phyloP scores from a whole-genome alignment of 208 protist genomes.

The Porcisia deanei region DNA sequence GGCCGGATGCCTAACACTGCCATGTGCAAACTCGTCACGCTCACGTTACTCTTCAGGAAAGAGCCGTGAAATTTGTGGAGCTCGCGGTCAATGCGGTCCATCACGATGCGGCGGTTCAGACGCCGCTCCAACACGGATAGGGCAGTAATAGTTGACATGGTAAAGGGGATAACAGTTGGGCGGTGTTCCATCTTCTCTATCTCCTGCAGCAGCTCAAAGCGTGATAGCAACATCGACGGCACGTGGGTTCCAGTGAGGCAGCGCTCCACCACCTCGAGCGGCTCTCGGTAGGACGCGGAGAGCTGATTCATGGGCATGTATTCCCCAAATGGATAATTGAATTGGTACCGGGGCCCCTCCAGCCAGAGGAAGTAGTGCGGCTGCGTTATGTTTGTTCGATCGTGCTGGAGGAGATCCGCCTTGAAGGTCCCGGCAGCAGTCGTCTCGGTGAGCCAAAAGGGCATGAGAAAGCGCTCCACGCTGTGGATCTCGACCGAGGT shows the following conservation, averaged over 20 bases:
- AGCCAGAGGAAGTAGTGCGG: slow-evolving; percentile 83
- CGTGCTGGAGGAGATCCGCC: slow-evolving; percentile 79
- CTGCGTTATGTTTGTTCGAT: slow-evolving; percentile 76
- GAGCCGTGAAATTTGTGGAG: slow-evolving; percentile 87
- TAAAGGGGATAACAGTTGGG: slow-evolving; percentile 79
- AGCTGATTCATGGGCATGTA: slow-evolving; percentile 82
- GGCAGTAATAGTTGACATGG: slow-evolving; percentile 87
- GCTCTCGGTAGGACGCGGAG: slow-evolving; percentile 82
- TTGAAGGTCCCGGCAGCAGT: slow-evolving; percentile 71
- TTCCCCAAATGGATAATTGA: slow-evolving; percentile 88
- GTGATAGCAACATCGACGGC: slow-evolving; percentile 88
- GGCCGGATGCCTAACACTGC: slow-evolving; percentile 69
- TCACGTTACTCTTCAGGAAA: slow-evolving; percentile 81
- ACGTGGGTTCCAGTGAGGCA: slow-evolving; percentile 81
- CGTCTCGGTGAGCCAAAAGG: slow-evolving; percentile 84
- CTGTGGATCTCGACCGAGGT: slow-evolving; percentile 63
- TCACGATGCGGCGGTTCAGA: slow-evolving; percentile 55
- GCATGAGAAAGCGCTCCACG: slow-evolving; percentile 79
- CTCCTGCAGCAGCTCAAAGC: slow-evolving; percentile 83
- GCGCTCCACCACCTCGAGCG: slow-evolving; percentile 61
- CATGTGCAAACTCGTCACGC: slow-evolving; percentile 60
- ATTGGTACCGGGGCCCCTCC: slow-evolving; percentile 83
- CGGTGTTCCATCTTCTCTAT: slow-evolving; percentile 62
- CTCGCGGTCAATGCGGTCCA: slow-evolving; percentile 78
- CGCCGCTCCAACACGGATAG: slow-evolving; percentile 77